phyloP scores from a whole-genome alignment of 2,329 filamentous ascomycete genomes.

The Trichoderma brevicompactum region DNA sequence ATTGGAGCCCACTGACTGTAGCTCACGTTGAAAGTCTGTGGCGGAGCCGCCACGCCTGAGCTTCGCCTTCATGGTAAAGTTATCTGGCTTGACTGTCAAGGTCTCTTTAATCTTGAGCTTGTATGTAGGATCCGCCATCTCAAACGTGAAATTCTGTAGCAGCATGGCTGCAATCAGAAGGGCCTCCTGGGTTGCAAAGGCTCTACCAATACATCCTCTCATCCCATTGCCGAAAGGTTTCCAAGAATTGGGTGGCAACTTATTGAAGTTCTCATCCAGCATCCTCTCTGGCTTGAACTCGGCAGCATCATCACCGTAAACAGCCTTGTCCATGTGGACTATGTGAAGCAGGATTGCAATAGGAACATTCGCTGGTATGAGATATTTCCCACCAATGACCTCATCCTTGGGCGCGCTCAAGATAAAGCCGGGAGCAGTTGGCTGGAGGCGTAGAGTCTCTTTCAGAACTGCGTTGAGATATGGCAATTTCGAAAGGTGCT shows the following conservation, averaged over 20 bases:
- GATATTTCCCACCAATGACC: conserved; percentile 59
- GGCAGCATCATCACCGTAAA: conserved; percentile 61
- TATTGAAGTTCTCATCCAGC: conserved; percentile 57
- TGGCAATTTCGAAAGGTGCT: conserved; percentile 64
- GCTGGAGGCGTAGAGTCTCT: conserved; percentile 50
- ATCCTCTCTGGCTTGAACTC: conserved; percentile 66
- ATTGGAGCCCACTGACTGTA: conserved; percentile 23
- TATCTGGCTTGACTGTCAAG: conserved; percentile 64
- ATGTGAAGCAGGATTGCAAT: conserved; percentile 52
- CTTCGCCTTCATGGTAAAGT: conserved; percentile 61
- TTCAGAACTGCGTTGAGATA: conserved; percentile 67
- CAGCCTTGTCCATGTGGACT: conserved; percentile 58
- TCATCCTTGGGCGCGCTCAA: conserved; percentile 46
- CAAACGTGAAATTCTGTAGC: conserved; percentile 70
- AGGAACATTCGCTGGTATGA: conserved; percentile 49
- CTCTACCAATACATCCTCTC: conserved; percentile 56
- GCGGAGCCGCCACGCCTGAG: conserved; percentile 50
- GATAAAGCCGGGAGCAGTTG: conserved; percentile 37
- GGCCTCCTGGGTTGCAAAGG: conserved; percentile 60
- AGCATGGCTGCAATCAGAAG: conserved; percentile 53
- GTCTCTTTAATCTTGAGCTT: conserved; percentile 56
- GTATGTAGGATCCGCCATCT: conserved; percentile 62
- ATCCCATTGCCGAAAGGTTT: conserved; percentile 61
- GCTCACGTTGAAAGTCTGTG: conserved; percentile 43
- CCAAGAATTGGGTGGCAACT: conserved; percentile 47